Evolutionary conservation across 225 moss, liverwort and hornwort species (phyloP), one percentile per base, ranked within the genome.

Genomic region (Polytrichum formosum): DNA sequence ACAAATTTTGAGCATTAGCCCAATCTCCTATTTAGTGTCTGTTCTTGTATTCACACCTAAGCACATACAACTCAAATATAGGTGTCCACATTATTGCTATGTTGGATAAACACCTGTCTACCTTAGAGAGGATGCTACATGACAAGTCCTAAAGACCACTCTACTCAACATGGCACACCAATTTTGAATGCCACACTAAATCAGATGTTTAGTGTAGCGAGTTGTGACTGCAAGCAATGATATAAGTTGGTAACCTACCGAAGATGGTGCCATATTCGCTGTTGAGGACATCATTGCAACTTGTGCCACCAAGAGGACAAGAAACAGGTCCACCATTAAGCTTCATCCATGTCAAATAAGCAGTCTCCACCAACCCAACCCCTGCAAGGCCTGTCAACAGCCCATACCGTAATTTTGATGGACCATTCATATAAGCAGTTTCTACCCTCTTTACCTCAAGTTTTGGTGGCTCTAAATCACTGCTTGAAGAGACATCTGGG

Each of bases 281-380:
- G 72, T 94, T 91, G 61, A 98, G 97, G 27, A 98, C 97, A 76
- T 98, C 92, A 18, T 79, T 74, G 73, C 97, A 98, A 58, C 84
- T 74, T 8, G 83, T 86, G 58, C 85, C 88, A 20, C 86, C 97
- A 37, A 91, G 70, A 25, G 91, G 81, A 76, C 94, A 94, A 54
- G 87, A 79, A 37, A 98, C 88, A 26, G 91, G 75, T 26, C 86
- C 86, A 25, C 94, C 97, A 71, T 59, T 78, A 29, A 92, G 56
- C 76, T 94, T 98, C 66, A 77, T 70, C 92, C 92, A 98, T 23
- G 97, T 90, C 75, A 98, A 46, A 78, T 98, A 94, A 23, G 83
- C 72, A 67, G 97, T 94, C 82, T 98, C 97, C 35, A 80, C 54
- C 53, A 91, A 79, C 58, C 97, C 97, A 28, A 85, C 77, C 16